Conservation (phyloP, 2,329 filamentous ascomycete species). For the Aspergillus sp. region DNA sequence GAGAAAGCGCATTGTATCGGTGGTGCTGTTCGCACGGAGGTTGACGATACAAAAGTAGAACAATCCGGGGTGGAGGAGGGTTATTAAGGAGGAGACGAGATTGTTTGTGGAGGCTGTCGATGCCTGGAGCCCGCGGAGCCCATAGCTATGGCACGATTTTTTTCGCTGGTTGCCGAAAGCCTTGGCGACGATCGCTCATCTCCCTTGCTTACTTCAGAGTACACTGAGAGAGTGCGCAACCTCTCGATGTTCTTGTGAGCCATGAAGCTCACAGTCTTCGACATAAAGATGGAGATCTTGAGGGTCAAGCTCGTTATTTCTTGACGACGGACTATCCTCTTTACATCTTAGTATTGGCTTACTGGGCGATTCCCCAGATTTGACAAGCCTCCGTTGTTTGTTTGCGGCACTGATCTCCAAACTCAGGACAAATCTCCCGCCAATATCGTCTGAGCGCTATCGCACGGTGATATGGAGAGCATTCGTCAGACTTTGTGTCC, state of each 20-base stretch:
- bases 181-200: constrained; percentile 9
- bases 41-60: not conserved
- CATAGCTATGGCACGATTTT: constrained; percentile 7
- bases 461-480: not conserved
- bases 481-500: not conserved
- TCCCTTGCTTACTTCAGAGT: not conserved
- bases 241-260: not conserved
- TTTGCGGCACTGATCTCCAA: constrained; percentile 10
- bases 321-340: not conserved
- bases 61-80: not conserved
- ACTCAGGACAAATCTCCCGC: constrained; percentile 12
- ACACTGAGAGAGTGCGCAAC: not conserved
- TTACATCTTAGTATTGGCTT: not conserved
- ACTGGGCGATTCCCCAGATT: not conserved
- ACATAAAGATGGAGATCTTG: not conserved
- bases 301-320: not conserved
- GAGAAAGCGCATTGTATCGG: constrained; percentile 31
- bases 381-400: not conserved
- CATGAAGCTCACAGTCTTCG: not conserved
- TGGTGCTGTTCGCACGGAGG: not conserved
- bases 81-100: not conserved
- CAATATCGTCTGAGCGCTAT: constrained; percentile 1
- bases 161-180: constrained; percentile 4
- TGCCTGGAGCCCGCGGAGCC: constrained; percentile 3
- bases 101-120: constrained; percentile 2